phyloP scores from a whole-genome alignment of 768 basidiomycete species.

The Lentinus brumalis region DNA sequence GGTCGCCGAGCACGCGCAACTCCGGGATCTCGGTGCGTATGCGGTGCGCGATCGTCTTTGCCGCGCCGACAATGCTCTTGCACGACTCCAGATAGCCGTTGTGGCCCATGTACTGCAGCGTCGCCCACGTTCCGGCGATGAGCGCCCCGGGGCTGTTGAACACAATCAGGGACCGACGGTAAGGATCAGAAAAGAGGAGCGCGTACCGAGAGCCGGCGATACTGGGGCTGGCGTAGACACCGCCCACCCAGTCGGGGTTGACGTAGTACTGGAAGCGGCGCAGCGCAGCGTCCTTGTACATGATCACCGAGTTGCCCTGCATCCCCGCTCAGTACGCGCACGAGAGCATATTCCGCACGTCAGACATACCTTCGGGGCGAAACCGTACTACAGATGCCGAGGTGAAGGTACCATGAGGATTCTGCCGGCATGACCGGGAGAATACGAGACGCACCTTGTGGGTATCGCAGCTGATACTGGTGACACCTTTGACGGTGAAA shows the following conservation, averaged over 20 bases:
- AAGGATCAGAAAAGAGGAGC: neutral
- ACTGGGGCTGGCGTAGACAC: constrained; percentile 88
- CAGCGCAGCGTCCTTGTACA: constrained; percentile 83
- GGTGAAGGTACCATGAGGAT: neutral
- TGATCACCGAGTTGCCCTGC: constrained; percentile 90
- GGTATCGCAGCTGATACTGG: constrained; percentile 93
- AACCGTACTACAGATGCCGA: constrained; percentile 67
- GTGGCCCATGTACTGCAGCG: constrained; percentile 90
- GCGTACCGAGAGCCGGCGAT: constrained; percentile 86
- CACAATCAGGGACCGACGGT: neutral
- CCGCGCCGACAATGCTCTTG: constrained; percentile 72
- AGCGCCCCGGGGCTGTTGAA: constrained; percentile 79
- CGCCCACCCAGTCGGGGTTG: constrained; percentile 79
- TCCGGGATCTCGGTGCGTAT: constrained; percentile 76
- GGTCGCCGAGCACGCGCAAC: constrained; percentile 87
- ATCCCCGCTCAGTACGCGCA: neutral
- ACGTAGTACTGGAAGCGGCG: constrained; percentile 87
- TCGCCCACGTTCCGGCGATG: constrained; percentile 96
- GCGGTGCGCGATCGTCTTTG: constrained; percentile 67
- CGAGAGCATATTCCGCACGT: neutral
- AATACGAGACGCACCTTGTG: constrained; percentile 64
- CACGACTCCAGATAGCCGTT: constrained; percentile 92
- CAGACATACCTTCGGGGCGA: constrained; percentile 77
- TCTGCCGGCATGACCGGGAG: neutral
- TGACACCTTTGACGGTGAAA: constrained; percentile 89